A percentile compares a stretch with the other conserved stretches of the same genome.
These are phyloP conservation scores for Capronia coronata DNA, from an alignment of 2,329 filamentous ascomycete genomes.

Conservation along the genomic window DNA sequence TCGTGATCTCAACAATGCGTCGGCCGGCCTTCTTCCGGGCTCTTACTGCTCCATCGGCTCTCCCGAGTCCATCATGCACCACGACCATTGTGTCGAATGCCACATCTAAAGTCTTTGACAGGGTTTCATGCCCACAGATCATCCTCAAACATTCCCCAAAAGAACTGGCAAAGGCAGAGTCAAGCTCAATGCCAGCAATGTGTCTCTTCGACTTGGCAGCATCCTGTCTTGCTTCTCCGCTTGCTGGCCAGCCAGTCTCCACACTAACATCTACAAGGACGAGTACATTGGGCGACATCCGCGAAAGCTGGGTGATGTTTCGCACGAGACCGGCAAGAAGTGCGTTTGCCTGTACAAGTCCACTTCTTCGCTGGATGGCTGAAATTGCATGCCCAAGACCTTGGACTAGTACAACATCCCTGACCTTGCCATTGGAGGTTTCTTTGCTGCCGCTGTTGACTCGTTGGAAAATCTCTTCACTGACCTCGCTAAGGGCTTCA, in stretches of 20 bases:
- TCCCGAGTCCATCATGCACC: conserved; percentile 19
- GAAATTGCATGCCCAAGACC: conserved; percentile 12
- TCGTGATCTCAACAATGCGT: conserved; percentile 20
- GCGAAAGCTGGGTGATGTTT: conserved; percentile 16
- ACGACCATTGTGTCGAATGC: conserved; percentile 18
- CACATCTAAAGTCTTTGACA: conserved; percentile 13
- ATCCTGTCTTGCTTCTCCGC: conserved; percentile 1
- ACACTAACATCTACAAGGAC: conserved; percentile 14
- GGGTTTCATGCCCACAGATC: conserved; percentile 6
- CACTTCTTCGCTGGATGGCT: conserved; percentile 16
- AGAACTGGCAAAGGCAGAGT: conserved; percentile 15
- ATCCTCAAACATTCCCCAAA: conserved; percentile 12
- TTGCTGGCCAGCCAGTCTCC: neutral
- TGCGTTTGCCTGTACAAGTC: conserved; percentile 19
- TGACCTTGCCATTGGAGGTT: neutral
- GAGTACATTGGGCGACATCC: conserved; percentile 4
- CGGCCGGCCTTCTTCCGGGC: neutral
- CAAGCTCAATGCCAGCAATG: conserved; percentile 6
- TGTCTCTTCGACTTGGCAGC: neutral
- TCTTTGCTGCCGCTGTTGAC: neutral
- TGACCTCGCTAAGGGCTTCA: conserved; percentile 20
- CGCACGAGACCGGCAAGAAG: conserved; percentile 12
- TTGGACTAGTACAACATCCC: conserved; percentile 18
- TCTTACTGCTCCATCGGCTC: neutral
- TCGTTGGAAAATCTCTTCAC: conserved; percentile 8